Base-by-base conservation (phyloP, 1,139 yeast genomes). In the Taiozyma onychis region DNA sequence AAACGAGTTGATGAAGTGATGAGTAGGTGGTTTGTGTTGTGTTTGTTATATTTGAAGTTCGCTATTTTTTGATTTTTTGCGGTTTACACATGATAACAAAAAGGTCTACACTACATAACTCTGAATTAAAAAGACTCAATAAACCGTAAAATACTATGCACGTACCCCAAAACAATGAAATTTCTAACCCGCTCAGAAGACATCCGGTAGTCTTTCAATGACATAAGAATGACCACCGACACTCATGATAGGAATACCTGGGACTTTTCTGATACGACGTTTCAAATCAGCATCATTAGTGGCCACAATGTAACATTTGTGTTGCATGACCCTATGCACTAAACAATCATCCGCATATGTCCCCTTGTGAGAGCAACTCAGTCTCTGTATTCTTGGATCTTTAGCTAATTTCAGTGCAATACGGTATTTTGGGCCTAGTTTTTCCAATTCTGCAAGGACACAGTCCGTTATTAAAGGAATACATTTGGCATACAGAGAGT, bases 281-380 rank as follows among this genome's bases (percentile, higher is more conserved):
- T 93, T 93, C 65, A 93, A 74, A 62, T 93, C 98, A n/a, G 96
- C 97, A 83, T 93, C 99, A 68, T 93, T 93, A 1, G 98, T 91
- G 44, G 99, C 99, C 42, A 93, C 98, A 51, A 93, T 91, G 65
- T 83, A 93, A 69, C 99, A 93, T 66, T 93, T 93, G 70, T 93
- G 98, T 64, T 91, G 98, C 69, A 91, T 79, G 7, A 93, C 96
- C 58, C 99, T 76, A 65, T 87, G 85, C 28, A 93, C 98, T 41
- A 93, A 70, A 68, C 99, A 93, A 70, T 93, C 99, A 81, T 93
- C 99, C 34, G 99, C 99, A 74, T 93, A 93, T 0, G 97, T 93
- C 21, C 99, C 99, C 60, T 85, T 86, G 64, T 93, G 99, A 21
- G 95, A 77, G 65, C 99, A 93, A 43, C 84, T 88, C 45, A 93